Evolutionary conservation across 805 yeast genomes (phyloP), one percentile per base, ranked within the genome.

Genomic region (Cyberlindnera japonica): DNA sequence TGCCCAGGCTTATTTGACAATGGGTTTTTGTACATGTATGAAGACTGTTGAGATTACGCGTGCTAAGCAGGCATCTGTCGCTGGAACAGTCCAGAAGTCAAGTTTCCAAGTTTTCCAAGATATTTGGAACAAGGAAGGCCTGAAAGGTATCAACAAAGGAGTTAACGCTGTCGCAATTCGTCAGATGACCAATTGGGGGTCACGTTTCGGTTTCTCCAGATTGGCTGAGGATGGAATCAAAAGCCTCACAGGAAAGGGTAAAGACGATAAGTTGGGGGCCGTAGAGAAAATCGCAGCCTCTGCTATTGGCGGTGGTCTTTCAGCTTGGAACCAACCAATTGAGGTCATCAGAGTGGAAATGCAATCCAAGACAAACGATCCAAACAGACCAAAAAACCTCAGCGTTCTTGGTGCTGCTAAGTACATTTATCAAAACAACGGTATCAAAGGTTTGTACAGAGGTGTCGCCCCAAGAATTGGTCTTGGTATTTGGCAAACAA

Each of bases 1-100:
- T 45, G 95, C 93, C 8, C 99, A 93, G 71, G 95, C 97, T 11
- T 93, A 93, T 59, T 72, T 89, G 48, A 89, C 98, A 5, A 85
- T 91, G 90, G 98, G 99, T 7, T 90, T 93, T 75, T 88, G 97
- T 67, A 93, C 99, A 1, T 91, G 97, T 69, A 93, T 93, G 97
- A 93, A 93, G 68, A 93, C 99, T 0, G 98, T 90, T 33, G 99
- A 93, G 65, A 93, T 93, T 67, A 93, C 99, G 13, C 78, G 98
- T 58, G 60, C 80, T 38, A 93, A 91, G 65, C 89, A 85, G 61
- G 77, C 76, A 20, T 71, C 71, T 5, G 72, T 72, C 6, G 63
- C 75, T 16, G 96, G 95, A 40, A 83, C 65, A 23, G 75, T 75
- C 37, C 81, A 80, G 36, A 82, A 81, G 54, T 75, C 95, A 14